phyloP scores from a whole-genome alignment of 2,329 filamentous ascomycete species.

The Phaeosphaeriaceae sp. region DNA sequence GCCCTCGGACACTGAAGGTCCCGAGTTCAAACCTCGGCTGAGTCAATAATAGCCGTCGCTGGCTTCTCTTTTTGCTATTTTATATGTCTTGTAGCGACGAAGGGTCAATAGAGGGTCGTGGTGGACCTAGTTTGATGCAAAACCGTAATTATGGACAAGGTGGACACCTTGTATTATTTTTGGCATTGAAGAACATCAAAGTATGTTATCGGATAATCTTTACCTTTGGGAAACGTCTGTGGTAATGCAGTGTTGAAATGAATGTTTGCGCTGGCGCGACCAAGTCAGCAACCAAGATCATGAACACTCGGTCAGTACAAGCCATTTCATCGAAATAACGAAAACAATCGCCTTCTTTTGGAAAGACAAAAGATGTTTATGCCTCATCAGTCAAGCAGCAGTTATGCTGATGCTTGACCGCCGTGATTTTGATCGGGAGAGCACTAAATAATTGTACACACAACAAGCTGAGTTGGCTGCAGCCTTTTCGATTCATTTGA shows the following conservation, averaged over 20 bases:
- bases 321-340: too few relatives aligned
- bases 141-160: background rate
- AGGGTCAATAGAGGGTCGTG: background rate
- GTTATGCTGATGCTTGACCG: background rate
- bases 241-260: background rate
- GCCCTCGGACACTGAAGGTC: slow-evolving; percentile 11
- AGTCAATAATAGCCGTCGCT: background rate
- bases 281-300: background rate
- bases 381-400: too few relatives aligned
- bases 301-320: too few relatives aligned
- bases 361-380: background rate
- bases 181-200: background rate
- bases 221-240: background rate
- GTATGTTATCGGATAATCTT: background rate
- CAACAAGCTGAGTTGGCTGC: background rate
- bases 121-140: background rate
- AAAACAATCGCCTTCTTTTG: too few relatives aligned
- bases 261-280: background rate
- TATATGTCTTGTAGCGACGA: background rate
- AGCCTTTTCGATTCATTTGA: background rate
- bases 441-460: background rate
- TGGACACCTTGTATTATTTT: background rate
- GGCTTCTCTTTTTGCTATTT: background rate
- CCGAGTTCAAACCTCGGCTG: slow-evolving; percentile 10
- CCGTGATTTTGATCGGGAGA: background rate